Percentiles rank a stretch among this genome's conserved stretches.
Conservation (phyloP, 2,329 filamentous ascomycete species). For the Alternaria sp. region DNA sequence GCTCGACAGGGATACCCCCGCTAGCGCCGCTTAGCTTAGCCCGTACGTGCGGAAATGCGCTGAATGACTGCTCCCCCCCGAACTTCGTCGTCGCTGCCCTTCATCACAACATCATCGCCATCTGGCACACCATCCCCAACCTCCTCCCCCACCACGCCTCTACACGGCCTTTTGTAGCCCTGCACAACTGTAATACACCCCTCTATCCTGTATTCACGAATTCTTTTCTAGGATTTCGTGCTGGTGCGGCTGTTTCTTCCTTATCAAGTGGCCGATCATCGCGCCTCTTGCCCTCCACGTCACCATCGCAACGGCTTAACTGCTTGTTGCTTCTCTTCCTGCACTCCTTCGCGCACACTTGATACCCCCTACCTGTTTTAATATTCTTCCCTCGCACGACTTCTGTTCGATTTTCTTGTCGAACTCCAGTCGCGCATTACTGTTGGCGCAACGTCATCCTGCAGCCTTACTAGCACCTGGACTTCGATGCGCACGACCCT, state of each 20-base stretch:
- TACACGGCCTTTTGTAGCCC: slow-evolving; percentile 36
- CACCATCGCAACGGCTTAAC: slow-evolving; percentile 44
- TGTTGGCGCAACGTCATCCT: slow-evolving; percentile 44
- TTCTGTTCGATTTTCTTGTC: slow-evolving; percentile 15
- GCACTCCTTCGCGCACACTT: slow-evolving; percentile 45
- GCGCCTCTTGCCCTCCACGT: slow-evolving; percentile 44
- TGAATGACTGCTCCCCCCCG: slow-evolving; percentile 18
- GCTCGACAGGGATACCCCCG: background rate
- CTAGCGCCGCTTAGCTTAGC: slow-evolving; percentile 18
- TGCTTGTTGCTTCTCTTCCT: slow-evolving; percentile 45
- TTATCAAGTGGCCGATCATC: slow-evolving; percentile 44
- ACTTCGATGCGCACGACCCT: slow-evolving; percentile 44
- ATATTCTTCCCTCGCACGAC: slow-evolving; percentile 29
- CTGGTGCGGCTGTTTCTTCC: slow-evolving; percentile 26
- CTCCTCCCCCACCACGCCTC: slow-evolving; percentile 24
- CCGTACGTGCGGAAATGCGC: slow-evolving; percentile 18
- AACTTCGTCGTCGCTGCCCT: slow-evolving; percentile 27
- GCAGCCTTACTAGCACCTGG: slow-evolving; percentile 36
- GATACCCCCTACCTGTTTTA: slow-evolving; percentile 45
- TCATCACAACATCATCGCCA: slow-evolving; percentile 30
- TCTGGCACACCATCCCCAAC: slow-evolving; percentile 21
- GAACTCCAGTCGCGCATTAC: slow-evolving; percentile 15
- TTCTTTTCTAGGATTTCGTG: slow-evolving; percentile 33
- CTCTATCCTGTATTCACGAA: slow-evolving; percentile 33
- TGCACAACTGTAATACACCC: slow-evolving; percentile 35